A percentile compares a stretch with the other conserved stretches of the same genome.
phyloP scores from a whole-genome alignment of 2,329 filamentous ascomycete genomes.

The Ceratocystis cubensis region DNA sequence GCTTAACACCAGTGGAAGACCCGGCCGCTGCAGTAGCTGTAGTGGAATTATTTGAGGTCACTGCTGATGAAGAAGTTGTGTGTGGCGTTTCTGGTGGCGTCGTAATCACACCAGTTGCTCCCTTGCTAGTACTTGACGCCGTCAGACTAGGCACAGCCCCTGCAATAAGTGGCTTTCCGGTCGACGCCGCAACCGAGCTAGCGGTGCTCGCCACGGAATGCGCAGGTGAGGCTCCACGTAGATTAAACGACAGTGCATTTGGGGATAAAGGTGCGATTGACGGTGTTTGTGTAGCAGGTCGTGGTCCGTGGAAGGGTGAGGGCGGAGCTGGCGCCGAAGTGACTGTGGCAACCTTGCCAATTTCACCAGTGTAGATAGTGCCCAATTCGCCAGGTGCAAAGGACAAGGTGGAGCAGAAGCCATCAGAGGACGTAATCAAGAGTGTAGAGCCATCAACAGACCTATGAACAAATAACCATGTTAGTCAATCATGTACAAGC shows the following conservation, averaged over 20 bases:
- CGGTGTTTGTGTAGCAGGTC: slow-evolving; percentile 53
- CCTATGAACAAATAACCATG: slow-evolving; percentile 26
- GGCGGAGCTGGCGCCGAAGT: slow-evolving; percentile 53
- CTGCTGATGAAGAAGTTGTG: slow-evolving; percentile 27
- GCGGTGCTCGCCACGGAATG: slow-evolving; percentile 57
- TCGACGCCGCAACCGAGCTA: slow-evolving; percentile 25
- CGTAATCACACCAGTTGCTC: slow-evolving; percentile 57
- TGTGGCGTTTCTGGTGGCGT: slow-evolving; percentile 85
- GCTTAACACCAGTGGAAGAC: slow-evolving; percentile 36
- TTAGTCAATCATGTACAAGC: background rate
- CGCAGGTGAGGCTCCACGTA: slow-evolving; percentile 13
- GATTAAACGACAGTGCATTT: slow-evolving; percentile 26
- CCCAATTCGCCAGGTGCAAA: slow-evolving; percentile 78
- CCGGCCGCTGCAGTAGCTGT: background rate
- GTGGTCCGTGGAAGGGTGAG: slow-evolving; percentile 45
- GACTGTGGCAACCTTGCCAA: slow-evolving; percentile 54
- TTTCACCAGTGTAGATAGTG: slow-evolving; percentile 65
- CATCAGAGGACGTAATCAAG: slow-evolving; percentile 93
- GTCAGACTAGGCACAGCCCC: slow-evolving; percentile 66
- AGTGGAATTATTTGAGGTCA: background rate
- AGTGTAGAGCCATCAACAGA: slow-evolving; percentile 45
- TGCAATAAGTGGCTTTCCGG: slow-evolving; percentile 46
- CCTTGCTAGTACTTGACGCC: slow-evolving; percentile 55
- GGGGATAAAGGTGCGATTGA: slow-evolving; percentile 59
- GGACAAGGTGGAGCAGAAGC: slow-evolving; percentile 85